A percentile compares a stretch with the other conserved stretches of the same genome.
Evolutionary conservation across 257 asterid species (phyloP).

Genomic region (Solanum rostratum): DNA sequence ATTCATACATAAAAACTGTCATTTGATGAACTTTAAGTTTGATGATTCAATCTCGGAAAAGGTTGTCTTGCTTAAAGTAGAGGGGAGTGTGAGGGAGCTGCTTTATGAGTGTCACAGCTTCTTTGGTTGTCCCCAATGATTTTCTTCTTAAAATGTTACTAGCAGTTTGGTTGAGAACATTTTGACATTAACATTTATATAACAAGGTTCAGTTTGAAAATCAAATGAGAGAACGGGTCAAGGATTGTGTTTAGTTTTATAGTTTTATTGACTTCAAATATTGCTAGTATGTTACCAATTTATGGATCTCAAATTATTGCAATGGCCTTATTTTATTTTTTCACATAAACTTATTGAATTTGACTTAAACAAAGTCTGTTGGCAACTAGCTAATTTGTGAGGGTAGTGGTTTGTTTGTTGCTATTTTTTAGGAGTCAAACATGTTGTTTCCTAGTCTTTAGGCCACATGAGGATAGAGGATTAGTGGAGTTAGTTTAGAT

Average conservation of each 20-base stretch:
- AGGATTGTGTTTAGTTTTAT: not conserved
- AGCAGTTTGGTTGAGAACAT: not conserved
- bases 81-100: no score
- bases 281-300: not conserved
- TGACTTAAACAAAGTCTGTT: not conserved
- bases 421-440: not conserved
- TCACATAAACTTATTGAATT: not conserved
- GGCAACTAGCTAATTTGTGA: not conserved
- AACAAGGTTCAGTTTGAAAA: not conserved
- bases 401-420: not conserved
- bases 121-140: no score
- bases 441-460: not conserved
- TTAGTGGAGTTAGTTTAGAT: not conserved
- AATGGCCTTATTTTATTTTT: not conserved
- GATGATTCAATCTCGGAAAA: no score
- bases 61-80: no score
- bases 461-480: not conserved
- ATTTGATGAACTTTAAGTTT: no score
- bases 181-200: not conserved
- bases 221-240: not conserved
- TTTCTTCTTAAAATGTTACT: not conserved
- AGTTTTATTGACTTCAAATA: not conserved
- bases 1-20: no score
- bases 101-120: no score
- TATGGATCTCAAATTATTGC: not conserved